phyloP scores from a whole-genome alignment of 108 stramenopile genomes.

The Cyclostephanos invisitatus region DNA sequence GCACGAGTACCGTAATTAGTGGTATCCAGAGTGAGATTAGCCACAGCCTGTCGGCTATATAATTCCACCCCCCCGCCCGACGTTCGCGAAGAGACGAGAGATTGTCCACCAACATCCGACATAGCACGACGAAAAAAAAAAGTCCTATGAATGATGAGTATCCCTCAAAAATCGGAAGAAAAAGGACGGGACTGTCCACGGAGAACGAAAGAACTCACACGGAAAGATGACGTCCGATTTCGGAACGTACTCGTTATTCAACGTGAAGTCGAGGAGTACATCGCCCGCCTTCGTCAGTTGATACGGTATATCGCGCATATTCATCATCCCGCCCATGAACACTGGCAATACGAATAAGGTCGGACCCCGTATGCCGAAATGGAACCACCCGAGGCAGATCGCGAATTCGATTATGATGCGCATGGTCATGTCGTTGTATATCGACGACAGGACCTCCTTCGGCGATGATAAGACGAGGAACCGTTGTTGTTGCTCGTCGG shows the following conservation, averaged over 20 bases:
- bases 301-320: constrained; percentile 34
- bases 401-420: constrained; percentile 4
- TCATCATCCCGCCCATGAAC: constrained; percentile 20
- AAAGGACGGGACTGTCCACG: not conserved
- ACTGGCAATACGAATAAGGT: constrained; percentile 21
- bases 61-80: no score
- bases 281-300: constrained; percentile 42
- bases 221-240: constrained; percentile 37
- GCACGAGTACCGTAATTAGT: constrained; percentile 7
- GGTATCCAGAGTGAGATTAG: constrained; percentile 39
- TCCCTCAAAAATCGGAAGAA: no score
- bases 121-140: no score
- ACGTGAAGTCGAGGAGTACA: constrained; percentile 37
- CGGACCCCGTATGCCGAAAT: constrained; percentile 30
- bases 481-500: no score
- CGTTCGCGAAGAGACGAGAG: not conserved
- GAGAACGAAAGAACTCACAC: constrained; percentile 8
- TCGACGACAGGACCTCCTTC: constrained; percentile 23
- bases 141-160: no score
- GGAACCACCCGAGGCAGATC: constrained; percentile 7
- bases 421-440: constrained; percentile 25
- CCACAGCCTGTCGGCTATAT: constrained; percentile 26
- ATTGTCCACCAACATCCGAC: not conserved
- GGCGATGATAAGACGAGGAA: constrained; percentile 15
- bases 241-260: constrained; percentile 41